Evolutionary conservation across 371 early-diverging fungal species (phyloP), one percentile per base, ranked within the genome.

Genomic region (Rhizopus arrhizus): DNA sequence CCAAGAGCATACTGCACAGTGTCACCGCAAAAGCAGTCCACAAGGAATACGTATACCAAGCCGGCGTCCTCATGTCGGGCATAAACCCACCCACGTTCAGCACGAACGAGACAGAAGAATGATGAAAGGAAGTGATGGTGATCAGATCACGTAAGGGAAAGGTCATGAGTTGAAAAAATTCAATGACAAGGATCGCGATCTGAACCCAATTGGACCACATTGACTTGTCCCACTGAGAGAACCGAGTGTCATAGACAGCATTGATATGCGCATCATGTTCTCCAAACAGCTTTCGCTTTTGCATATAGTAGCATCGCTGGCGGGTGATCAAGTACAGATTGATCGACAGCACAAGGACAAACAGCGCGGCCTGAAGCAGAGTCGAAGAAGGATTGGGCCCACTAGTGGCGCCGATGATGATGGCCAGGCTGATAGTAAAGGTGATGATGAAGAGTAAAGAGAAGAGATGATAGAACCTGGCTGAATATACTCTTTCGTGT

Each of bases 181-280:
- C 84, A 22, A 83, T 78, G 53, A 81, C 54, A 1, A 83, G 69
- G 51, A 83, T 81, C 10, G 73, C 75, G 16, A 83, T 70, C 56
- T 83, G 81, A 4, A 83, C 64, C 68, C 81, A 83, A 57, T 83
- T 83, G 48, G 80, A 76, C 74, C 77, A 77, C 62, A 69, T 59
- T 34, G 59, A 58, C 13, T 62, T 32, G 42, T 78, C 62, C 75
- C 79, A 73, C 32, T 62, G 69, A 0, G 65, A 60, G 43, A 69
- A 71, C 4, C 64, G 62, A 4, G 70, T 77, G 43, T 73, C 75
- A 57, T 68, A 71, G 9, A 72, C 62, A 7, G 74, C 75, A 36
- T 67, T 59, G 59, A 72, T 61, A 49, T 74, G 74, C 12, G 66
- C 74, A 28, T 78, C 73, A 15, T 69, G 64, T 11, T 62, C 62